phyloP scores from a whole-genome alignment of 805 yeast genomes.

The Scheffersomyces lignosus region DNA sequence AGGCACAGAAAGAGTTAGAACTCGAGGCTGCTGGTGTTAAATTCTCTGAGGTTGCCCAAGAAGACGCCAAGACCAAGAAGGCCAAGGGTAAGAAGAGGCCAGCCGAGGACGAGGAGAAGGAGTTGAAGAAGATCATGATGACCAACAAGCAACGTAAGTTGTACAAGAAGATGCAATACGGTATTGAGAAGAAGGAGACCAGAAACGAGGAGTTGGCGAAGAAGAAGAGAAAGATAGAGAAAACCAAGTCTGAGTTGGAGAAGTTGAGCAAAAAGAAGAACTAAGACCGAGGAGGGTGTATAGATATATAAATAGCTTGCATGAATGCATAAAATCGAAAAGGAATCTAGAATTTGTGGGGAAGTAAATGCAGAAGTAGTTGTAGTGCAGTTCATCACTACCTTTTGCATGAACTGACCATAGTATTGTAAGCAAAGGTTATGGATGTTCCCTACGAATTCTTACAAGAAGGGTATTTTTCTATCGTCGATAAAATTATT shows the following conservation, averaged over 20 bases:
- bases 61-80: slow-evolving; percentile 24
- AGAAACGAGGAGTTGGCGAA: slow-evolving; percentile 67
- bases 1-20: slow-evolving; percentile 86
- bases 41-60: slow-evolving; percentile 54
- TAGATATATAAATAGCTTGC: too few species aligned
- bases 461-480: too few species aligned
- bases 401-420: too few species aligned
- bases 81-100: slow-evolving; percentile 44
- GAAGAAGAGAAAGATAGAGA: slow-evolving; percentile 69
- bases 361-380: too few species aligned
- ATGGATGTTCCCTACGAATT: too few species aligned
- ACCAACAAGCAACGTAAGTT: slow-evolving; percentile 91
- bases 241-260: slow-evolving; percentile 50
- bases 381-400: too few species aligned
- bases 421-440: too few species aligned
- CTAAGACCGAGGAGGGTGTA: too few species aligned
- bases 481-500: too few species aligned
- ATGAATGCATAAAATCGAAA: too few species aligned
- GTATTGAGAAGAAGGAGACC: slow-evolving; percentile 77
- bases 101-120: slow-evolving; percentile 78
- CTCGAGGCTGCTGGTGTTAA: slow-evolving; percentile 75
- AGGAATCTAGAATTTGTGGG: too few species aligned
- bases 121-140: slow-evolving; percentile 96
- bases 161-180: slow-evolving; percentile 93
- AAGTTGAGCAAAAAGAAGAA: slow-evolving; percentile 19